Percentiles rank a stretch among this genome's conserved stretches.
These are phyloP conservation scores for Arthroderma sp. DNA, from an alignment of 2,329 filamentous ascomycete species.

Conservation along the genomic window DNA sequence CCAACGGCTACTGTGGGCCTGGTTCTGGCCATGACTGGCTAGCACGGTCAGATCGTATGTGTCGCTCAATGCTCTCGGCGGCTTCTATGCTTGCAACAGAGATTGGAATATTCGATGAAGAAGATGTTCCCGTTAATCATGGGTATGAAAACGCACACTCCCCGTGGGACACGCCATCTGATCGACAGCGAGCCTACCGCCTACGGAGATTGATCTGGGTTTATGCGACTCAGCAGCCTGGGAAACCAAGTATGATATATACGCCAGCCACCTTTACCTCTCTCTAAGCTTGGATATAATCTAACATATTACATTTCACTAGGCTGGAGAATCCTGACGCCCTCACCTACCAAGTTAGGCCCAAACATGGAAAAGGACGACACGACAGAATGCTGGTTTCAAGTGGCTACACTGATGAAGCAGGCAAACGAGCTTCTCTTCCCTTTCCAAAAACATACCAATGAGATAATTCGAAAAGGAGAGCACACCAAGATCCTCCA, in stretches of 20 bases:
- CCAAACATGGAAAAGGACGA: slow-evolving; percentile 4
- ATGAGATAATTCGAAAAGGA: slow-evolving; percentile 66
- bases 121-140: background rate
- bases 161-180: background rate
- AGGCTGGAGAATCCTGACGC: background rate
- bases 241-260: slow-evolving; percentile 5
- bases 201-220: slow-evolving; percentile 9
- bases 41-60: slow-evolving; percentile 9
- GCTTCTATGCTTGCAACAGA: slow-evolving; percentile 7
- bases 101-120: slow-evolving; percentile 8
- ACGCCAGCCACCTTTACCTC: background rate
- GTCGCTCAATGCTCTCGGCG: slow-evolving; percentile 10
- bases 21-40: slow-evolving; percentile 9
- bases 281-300: background rate
- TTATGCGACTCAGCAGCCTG: slow-evolving; percentile 8
- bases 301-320: background rate
- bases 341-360: background rate
- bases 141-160: background rate
- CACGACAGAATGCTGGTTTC: slow-evolving; percentile 59
- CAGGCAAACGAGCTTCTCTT: slow-evolving; percentile 72
- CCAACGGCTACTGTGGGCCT: background rate
- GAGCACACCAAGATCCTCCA: slow-evolving; percentile 64
- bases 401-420: slow-evolving; percentile 75
- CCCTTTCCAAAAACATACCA: slow-evolving; percentile 63
- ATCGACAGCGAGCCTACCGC: slow-evolving; percentile 6